Base-by-base conservation (phyloP, 148 eudicot species). In the Agrostemma githago region DNA sequence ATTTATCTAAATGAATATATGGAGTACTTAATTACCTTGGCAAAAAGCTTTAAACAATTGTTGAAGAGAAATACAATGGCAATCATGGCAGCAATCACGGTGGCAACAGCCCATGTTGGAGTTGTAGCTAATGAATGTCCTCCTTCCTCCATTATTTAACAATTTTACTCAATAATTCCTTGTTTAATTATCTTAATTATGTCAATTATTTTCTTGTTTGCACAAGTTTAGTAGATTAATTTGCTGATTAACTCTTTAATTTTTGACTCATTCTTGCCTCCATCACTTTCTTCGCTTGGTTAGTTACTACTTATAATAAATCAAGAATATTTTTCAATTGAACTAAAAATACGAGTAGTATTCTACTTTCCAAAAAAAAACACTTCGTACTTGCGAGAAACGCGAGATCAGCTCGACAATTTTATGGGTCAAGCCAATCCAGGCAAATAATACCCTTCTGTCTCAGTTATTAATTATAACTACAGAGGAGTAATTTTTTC, bases 71-170 rank as follows among this genome's bases (percentile, higher is more conserved):
- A 74, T 41, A 90, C 93, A 74, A 82, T 38, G 70, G 78, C 62
- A 38, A 91, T 85, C 88, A 91, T 80, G 59, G 80, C 53, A 58
- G 90, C 56, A 51, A 89, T 65, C 3, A 91, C 93, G 8, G 91
- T 85, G 10, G 91, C 97, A 44, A 91, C 84, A 37, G 97, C 93
- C 97, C 97, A 91, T 42, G 97, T 82, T 17, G 93, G 97, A 44
- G 93, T 89, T 77, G 83, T 88, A 8, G 86, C 70, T 78, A 91
- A 72, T 7, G 97, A 77, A 66, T 81, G 80, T 69, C 82, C 87
- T 75, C 79, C 85, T 17, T 58, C 68, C 63, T 26, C 34, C 34
- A 26, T 26, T 26, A 48, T 74, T 68, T n/a, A 37, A 71, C 21
- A 53, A 54, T 51, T 38, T 26, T 26, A 26, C 4, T 4, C 43